phyloP scores from a whole-genome alignment of 164 flowering plant genomes.

The Piper betle region DNA sequence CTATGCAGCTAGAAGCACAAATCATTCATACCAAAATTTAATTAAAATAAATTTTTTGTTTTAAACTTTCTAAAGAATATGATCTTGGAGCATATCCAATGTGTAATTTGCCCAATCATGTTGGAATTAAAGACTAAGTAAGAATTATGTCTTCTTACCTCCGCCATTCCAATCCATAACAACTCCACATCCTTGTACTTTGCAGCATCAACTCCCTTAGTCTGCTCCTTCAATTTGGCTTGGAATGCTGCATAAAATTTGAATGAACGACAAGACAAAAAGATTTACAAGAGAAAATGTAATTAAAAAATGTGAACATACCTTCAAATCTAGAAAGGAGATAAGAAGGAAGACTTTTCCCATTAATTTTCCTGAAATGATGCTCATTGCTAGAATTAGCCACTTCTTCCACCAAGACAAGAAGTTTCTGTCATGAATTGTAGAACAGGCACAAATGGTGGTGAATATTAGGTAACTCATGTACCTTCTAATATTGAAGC shows the following conservation, averaged over 20 bases:
- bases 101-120: neutral
- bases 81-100: neutral
- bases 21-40: no score
- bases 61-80: no score
- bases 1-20: no score
- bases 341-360: conserved; percentile 77
- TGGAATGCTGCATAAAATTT: conserved; percentile 33
- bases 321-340: conserved; percentile 73
- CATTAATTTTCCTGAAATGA: conserved; percentile 76
- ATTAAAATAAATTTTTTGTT: no score
- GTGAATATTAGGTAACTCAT: neutral
- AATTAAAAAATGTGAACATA: conserved; percentile 11
- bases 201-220: conserved; percentile 59
- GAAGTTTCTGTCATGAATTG: conserved; percentile 37
- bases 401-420: conserved; percentile 66
- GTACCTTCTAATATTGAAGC: neutral
- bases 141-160: conserved; percentile 31
- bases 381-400: conserved; percentile 37
- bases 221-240: conserved; percentile 48
- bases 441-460: neutral
- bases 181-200: conserved; percentile 61
- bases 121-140: neutral
- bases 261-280: neutral
- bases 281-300: no score
- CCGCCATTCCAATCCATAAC: conserved; percentile 85